Conservation (phyloP, 169 alveolate genomes). For the Haemoproteus tartakovskyi region DNA sequence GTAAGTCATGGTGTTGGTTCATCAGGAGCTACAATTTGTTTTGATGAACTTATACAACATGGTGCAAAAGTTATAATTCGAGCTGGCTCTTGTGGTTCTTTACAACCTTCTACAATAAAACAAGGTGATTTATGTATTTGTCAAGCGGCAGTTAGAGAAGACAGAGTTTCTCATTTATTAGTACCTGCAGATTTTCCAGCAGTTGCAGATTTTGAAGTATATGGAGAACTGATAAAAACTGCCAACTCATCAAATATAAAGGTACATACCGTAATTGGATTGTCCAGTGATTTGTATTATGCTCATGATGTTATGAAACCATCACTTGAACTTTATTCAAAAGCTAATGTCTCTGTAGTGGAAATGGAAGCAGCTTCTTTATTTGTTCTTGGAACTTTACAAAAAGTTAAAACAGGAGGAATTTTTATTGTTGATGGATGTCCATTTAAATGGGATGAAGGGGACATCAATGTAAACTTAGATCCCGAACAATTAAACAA, state of each 20-base stretch:
- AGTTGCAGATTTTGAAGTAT: slow-evolving; percentile 64
- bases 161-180: slow-evolving; percentile 63
- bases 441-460: slow-evolving; percentile 68
- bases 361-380: slow-evolving; percentile 65
- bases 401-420: slow-evolving; percentile 57
- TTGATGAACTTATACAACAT: slow-evolving; percentile 55
- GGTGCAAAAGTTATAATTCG: slow-evolving; percentile 65
- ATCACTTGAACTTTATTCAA: slow-evolving; percentile 30
- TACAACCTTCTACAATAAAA: slow-evolving; percentile 55
- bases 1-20: slow-evolving; percentile 69
- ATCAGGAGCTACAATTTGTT: slow-evolving; percentile 65
- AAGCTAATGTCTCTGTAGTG: slow-evolving; percentile 63
- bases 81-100: slow-evolving; percentile 67
- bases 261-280: slow-evolving; percentile 39
- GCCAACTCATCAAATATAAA: slow-evolving; percentile 45
- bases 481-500: slow-evolving; percentile 15
- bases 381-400: slow-evolving; percentile 47
- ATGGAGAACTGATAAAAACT: slow-evolving; percentile 16
- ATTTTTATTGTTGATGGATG: slow-evolving; percentile 66
- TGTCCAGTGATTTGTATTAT: slow-evolving; percentile 54
- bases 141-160: slow-evolving; percentile 67
- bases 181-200: slow-evolving; percentile 63
- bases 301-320: slow-evolving; percentile 35
- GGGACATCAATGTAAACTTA: slow-evolving; percentile 33
- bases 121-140: slow-evolving; percentile 64